Percentiles rank a stretch among this genome's conserved stretches.
Conservation (phyloP, 176 grass and related monocot species). For the Carex pumila region DNA sequence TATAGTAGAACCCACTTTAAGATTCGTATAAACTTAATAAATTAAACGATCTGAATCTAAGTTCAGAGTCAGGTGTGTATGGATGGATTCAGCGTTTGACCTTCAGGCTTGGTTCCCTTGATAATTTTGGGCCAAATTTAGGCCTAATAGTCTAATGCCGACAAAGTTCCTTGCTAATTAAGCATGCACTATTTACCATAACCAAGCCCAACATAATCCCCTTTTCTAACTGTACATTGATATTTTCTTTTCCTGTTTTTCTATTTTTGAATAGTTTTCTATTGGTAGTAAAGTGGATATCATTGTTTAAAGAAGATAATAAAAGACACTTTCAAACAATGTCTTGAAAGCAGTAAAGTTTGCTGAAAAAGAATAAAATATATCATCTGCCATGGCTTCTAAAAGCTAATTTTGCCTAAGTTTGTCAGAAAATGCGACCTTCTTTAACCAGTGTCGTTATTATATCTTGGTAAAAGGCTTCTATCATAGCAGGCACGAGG, state of each 20-base stretch:
- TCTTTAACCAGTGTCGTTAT: neutral
- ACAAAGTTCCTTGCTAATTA: neutral
- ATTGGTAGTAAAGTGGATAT: neutral
- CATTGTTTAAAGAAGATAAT: constrained; percentile 3
- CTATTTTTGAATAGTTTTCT: neutral
- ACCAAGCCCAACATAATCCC: neutral
- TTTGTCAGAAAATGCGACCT: neutral
- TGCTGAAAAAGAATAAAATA: constrained; percentile 1
- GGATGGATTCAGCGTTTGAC: neutral
- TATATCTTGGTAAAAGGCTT: constrained; percentile 5
- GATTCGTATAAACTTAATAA: too few species aligned
- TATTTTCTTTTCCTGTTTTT: neutral
- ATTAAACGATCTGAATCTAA: too few species aligned
- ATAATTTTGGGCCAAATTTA: constrained; percentile 2
- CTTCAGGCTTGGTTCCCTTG: neutral
- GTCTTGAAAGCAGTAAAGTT: neutral
- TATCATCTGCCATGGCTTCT: neutral
- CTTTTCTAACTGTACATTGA: neutral
- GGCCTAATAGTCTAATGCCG: neutral
- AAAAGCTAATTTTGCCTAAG: neutral
- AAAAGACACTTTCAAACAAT: neutral
- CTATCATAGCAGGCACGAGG: neutral
- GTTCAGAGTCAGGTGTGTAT: neutral
- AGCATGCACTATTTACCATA: neutral
- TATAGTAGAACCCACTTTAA: too few species aligned